These are phyloP conservation scores for Saccharomycopsis hybrid DNA, from an alignment of 1,139 yeast species.

Conservation along the genomic window DNA sequence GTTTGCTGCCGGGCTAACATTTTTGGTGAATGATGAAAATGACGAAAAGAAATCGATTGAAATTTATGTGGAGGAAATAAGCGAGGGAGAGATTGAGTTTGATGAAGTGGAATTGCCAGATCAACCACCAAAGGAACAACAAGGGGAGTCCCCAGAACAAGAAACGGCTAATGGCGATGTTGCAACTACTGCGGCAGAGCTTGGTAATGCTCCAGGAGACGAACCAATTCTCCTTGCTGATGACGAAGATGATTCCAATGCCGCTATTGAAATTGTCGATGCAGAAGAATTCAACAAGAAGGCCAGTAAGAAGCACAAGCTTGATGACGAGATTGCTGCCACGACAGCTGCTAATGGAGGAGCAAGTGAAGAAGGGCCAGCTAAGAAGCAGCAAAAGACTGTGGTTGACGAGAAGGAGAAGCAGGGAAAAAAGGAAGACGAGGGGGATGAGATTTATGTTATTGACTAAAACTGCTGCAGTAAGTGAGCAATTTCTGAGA, in stretches of 20 bases:
- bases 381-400: slow-evolving; percentile 7
- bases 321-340: slow-evolving; percentile 1
- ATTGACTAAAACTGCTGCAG: no score
- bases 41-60: slow-evolving; percentile 68
- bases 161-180: slow-evolving; percentile 21
- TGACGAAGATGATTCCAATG: slow-evolving; percentile 24
- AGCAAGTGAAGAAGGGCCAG: neutral
- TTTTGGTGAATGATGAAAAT: slow-evolving; percentile 74
- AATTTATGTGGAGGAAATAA: slow-evolving; percentile 38
- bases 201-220: neutral
- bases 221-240: slow-evolving; percentile 12
- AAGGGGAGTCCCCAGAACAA: slow-evolving; percentile 23
- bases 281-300: slow-evolving; percentile 12
- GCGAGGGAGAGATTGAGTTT: slow-evolving; percentile 24
- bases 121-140: slow-evolving; percentile 25
- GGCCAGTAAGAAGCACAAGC: slow-evolving; percentile 5
- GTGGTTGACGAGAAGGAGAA: no score
- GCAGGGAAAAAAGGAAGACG: no score
- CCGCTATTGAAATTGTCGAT: slow-evolving; percentile 19
- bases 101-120: slow-evolving; percentile 31
- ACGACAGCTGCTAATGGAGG: no score
- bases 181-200: neutral
- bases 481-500: no score
- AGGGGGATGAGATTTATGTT: no score
- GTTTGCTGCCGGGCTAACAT: slow-evolving; percentile 48